phyloP scores from a whole-genome alignment of 345 rosid species.

The Arabidopsis suecica region DNA sequence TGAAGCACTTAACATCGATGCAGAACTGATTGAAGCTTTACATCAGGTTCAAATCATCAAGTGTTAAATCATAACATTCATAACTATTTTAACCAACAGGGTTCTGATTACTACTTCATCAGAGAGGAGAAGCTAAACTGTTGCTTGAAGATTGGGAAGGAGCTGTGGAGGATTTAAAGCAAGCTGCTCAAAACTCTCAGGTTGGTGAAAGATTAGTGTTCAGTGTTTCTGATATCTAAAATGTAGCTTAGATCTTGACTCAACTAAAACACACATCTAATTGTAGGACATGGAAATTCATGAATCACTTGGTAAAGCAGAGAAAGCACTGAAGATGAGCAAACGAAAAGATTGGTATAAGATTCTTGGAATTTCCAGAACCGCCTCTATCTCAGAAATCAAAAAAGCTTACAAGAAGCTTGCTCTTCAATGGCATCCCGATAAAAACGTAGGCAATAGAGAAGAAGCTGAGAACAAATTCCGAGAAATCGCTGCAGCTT shows the following conservation, averaged over 20 bases:
- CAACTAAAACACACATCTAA: conserved; percentile 17
- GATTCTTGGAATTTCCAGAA: conserved; percentile 80
- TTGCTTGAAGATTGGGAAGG: conserved; percentile 98
- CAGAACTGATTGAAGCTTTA: conserved; percentile 84
- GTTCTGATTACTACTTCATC: conserved; percentile 25
- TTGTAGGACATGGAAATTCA: conserved; percentile 80
- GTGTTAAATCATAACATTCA: not conserved
- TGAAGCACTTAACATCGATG: conserved; percentile 82
- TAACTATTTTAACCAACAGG: conserved; percentile 8
- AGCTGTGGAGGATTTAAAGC: conserved; percentile 86
- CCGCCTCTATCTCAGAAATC: conserved; percentile 82
- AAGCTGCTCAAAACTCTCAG: conserved; percentile 90
- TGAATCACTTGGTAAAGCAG: conserved; percentile 85
- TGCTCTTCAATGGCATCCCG: conserved; percentile 98
- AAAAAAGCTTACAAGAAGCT: conserved; percentile 96
- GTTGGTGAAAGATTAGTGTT: conserved; percentile 48
- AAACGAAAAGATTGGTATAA: conserved; percentile 97
- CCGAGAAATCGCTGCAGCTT: conserved; percentile 95
- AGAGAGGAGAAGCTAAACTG: conserved; percentile 98
- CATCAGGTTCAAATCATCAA: conserved; percentile 67
- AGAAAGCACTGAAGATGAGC: conserved; percentile 96
- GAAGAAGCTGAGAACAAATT: conserved; percentile 97
- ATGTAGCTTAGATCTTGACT: conserved; percentile 8
- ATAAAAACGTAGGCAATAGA: conserved; percentile 88
- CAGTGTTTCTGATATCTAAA: not conserved